These are phyloP conservation scores for Pilasporangium apinafurcum DNA, from an alignment of 352 stramenopile genomes.

Conservation along the genomic window DNA sequence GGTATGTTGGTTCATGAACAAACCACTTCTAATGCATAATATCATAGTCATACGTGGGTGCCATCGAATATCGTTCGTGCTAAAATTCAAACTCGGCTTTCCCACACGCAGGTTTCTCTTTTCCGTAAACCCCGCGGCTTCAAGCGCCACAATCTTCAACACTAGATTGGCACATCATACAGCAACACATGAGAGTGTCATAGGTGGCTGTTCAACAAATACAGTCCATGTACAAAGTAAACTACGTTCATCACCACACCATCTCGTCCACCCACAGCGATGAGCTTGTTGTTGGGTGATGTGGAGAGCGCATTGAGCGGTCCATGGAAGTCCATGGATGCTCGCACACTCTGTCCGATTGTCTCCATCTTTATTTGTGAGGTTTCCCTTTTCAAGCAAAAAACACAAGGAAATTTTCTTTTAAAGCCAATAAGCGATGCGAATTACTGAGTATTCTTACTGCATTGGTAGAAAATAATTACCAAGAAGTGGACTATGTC, in stretches of 20 bases:
- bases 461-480: no score
- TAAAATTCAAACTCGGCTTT: slow-evolving; percentile 85
- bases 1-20: background rate
- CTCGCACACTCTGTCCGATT: slow-evolving; percentile 49
- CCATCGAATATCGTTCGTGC: slow-evolving; percentile 87
- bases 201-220: background rate
- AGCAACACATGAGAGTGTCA: background rate
- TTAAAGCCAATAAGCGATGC: no score
- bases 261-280: slow-evolving; percentile 81
- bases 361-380: slow-evolving; percentile 48
- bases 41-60: slow-evolving; percentile 57
- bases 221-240: background rate
- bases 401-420: no score
- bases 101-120: slow-evolving; percentile 80
- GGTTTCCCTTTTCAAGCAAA: no score
- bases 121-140: slow-evolving; percentile 69
- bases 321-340: slow-evolving; percentile 83
- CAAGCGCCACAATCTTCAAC: slow-evolving; percentile 79
- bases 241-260: slow-evolving; percentile 18
- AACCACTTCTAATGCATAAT: background rate
- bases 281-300: slow-evolving; percentile 75
- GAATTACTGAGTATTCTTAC: no score
- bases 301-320: slow-evolving; percentile 80
- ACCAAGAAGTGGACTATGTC: no score
- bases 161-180: slow-evolving; percentile 21